These are phyloP conservation scores for Herpotrichia juniperi DNA, from an alignment of 2,329 filamentous ascomycete species.

Conservation along the genomic window DNA sequence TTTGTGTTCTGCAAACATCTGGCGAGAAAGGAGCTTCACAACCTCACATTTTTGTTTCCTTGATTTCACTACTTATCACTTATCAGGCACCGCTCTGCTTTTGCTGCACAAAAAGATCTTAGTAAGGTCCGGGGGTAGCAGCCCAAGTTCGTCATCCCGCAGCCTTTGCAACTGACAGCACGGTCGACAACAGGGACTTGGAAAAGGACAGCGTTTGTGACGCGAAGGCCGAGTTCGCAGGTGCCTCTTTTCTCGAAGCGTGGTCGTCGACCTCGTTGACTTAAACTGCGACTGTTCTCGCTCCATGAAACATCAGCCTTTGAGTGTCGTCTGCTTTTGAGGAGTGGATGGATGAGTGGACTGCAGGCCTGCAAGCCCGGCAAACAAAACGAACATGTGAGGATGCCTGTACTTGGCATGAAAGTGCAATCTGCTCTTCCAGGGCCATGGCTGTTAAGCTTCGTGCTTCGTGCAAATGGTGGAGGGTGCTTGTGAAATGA, in stretches of 20 bases:
- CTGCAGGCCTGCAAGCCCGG: background rate
- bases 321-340: background rate
- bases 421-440: conserved; percentile 7
- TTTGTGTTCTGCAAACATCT: too few species aligned
- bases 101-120: too few species aligned
- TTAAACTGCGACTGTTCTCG: background rate
- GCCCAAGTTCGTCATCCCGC: background rate
- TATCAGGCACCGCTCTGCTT: too few species aligned
- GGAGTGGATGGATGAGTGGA: background rate
- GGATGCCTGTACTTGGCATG: conserved; percentile 1
- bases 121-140: too few species aligned
- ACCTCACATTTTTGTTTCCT: too few species aligned
- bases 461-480: background rate
- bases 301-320: background rate
- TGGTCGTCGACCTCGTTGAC: background rate
- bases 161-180: background rate
- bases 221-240: background rate
- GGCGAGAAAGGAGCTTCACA: too few species aligned
- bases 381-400: conserved; percentile 7
- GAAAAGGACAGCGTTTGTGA: background rate
- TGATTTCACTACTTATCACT: too few species aligned
- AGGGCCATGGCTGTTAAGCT: conserved; percentile 6
- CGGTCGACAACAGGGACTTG: background rate
- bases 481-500: background rate
- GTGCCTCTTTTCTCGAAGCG: background rate